These are phyloP conservation scores for Gossypium mustelinum DNA, from an alignment of 345 rosid genomes.

Conservation along the genomic window DNA sequence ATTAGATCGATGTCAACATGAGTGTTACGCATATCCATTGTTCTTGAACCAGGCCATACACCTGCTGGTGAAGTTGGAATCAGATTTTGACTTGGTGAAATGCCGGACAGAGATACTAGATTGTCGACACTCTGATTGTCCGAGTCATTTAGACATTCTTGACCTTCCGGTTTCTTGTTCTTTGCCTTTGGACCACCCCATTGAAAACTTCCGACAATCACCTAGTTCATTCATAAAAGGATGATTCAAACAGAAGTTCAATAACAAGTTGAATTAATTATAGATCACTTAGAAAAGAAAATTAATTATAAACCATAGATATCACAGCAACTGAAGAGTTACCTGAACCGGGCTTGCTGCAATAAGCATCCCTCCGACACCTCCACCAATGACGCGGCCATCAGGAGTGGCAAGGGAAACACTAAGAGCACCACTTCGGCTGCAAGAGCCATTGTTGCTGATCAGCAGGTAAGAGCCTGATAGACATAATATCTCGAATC, in stretches of 20 bases:
- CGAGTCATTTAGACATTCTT: conserved; percentile 32
- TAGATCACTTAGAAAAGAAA: not conserved
- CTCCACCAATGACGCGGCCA: conserved; percentile 93
- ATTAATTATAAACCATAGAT: not conserved
- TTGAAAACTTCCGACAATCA: conserved; percentile 80
- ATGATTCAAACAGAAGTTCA: not conserved
- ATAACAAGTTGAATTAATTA: no score
- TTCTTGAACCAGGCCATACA: conserved; percentile 70
- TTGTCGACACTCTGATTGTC: conserved; percentile 45
- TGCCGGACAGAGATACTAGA: conserved; percentile 22
- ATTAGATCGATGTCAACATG: conserved; percentile 86
- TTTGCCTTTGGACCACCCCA: conserved; percentile 76
- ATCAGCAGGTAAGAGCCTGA: conserved; percentile 67
- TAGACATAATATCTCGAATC: conserved; percentile 77
- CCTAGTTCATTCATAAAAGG: conserved; percentile 35
- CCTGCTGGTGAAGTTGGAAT: conserved; percentile 51
- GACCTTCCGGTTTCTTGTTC: conserved; percentile 58
- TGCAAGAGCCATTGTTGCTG: conserved; percentile 37
- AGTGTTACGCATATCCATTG: conserved; percentile 60
- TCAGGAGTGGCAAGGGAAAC: conserved; percentile 92
- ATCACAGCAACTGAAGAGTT: not conserved
- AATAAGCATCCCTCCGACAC: conserved; percentile 82
- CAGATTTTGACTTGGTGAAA: conserved; percentile 57
- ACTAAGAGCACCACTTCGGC: conserved; percentile 68
- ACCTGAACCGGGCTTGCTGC: conserved; percentile 96